phyloP scores from a whole-genome alignment of 1,284 basidiomycete species.

The Fomes fomentarius region DNA sequence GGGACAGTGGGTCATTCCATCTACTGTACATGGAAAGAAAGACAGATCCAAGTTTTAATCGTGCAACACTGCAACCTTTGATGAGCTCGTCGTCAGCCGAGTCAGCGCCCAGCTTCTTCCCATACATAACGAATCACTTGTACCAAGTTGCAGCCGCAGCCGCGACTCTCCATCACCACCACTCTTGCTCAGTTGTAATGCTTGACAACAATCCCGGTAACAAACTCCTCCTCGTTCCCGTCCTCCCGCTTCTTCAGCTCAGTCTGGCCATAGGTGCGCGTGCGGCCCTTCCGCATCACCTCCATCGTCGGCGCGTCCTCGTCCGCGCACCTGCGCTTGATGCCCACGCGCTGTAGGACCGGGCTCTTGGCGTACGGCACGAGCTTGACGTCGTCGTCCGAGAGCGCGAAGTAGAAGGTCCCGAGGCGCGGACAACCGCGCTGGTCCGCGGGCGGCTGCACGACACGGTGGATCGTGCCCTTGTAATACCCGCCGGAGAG shows the following conservation, averaged over 20 bases:
- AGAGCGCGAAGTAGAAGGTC: slow-evolving; percentile 45
- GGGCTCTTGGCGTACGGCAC: slow-evolving; percentile 34
- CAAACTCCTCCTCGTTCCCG: slow-evolving; percentile 36
- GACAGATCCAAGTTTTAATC: too few species aligned
- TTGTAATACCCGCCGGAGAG: slow-evolving; percentile 49
- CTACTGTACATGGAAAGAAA: too few species aligned
- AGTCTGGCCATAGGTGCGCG: slow-evolving; percentile 37
- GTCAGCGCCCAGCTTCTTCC: too few species aligned
- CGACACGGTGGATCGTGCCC: slow-evolving; percentile 46
- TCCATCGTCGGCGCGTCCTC: slow-evolving; percentile 41
- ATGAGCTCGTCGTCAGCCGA: too few species aligned
- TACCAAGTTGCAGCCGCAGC: too few species aligned
- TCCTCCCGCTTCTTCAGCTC: slow-evolving; percentile 31
- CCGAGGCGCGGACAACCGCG: slow-evolving; percentile 43
- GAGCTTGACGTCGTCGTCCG: slow-evolving; percentile 36
- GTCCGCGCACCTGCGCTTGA: slow-evolving; percentile 36
- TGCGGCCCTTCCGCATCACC: slow-evolving; percentile 44
- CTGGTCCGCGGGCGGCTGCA: slow-evolving; percentile 53
- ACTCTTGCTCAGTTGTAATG: slow-evolving; percentile 36
- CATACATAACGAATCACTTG: too few species aligned
- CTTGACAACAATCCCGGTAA: slow-evolving; percentile 37
- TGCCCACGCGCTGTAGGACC: slow-evolving; percentile 36
- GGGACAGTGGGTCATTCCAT: too few species aligned
- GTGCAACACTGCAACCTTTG: too few species aligned
- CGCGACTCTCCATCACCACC: too few species aligned